Base-by-base conservation (phyloP, 1,284 basidiomycete genomes). In the Leucoagaricus sp. region DNA sequence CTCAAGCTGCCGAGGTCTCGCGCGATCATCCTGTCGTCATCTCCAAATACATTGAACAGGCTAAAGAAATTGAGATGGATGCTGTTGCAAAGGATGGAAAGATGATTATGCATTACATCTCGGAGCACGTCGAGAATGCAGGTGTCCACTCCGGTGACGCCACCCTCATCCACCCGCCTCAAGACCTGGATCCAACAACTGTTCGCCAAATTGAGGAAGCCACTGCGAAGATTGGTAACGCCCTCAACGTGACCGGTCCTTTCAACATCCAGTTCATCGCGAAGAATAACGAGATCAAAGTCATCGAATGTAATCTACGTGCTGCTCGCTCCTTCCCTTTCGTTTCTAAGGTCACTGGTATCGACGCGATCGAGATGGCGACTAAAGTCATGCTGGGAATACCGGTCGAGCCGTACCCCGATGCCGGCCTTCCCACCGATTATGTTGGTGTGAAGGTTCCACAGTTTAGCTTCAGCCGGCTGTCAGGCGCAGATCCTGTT, bases 191-290 rank as follows among this genome's bases (percentile, higher is more conserved):
- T 74, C 96, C 95, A 5, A 88, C 95, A 72, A 98, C 96, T 2
- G 94, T 99, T 53, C 85, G 90, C 53, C 93, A 94, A 69, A 98
- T 99, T 65, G 95, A 96, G 72, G 93, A 95, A 65, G 96, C 96
- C 15, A 98, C 96, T 1, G 87, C 88, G 46, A 99, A 98, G 83
- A 98, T 99, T 62, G 96, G 94, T 28, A 91, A 94, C 62, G 96
- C 96, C n/a, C 85, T 99, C 58, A 97, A 99, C 71, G 95, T 99
- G 53, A 98, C 96, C 3, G 97, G 96, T 25, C 97, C 96, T 2
- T 98, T 93, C 85, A 99, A 99, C 75, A 99, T 99, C 70, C 97
- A 99, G 78, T 98, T 99, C 78, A 98, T 99, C 67, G 96, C 96
- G 58, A 99, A 99, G 84, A 92, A 98, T 78, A 98, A 98, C 78